Conservation (phyloP, 108 stramenopile genomes). For the Mayamaea pseudoterrestris region DNA sequence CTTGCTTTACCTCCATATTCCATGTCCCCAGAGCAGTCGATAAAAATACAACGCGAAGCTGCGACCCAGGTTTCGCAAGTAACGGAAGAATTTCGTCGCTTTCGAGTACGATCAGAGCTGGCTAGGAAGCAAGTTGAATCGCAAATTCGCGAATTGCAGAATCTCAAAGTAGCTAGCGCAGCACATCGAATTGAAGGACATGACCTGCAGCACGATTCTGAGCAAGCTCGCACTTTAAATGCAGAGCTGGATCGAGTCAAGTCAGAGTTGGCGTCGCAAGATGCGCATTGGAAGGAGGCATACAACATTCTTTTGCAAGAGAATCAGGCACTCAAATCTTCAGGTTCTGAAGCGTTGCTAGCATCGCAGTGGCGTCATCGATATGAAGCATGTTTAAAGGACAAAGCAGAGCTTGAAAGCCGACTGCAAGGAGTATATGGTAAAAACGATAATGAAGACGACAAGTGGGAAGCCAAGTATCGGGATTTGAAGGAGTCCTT, state of each 20-base stretch:
- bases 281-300: conserved; percentile 81
- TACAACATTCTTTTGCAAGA: conserved; percentile 72
- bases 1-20: conserved; percentile 64
- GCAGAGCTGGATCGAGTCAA: conserved; percentile 32
- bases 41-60: conserved; percentile 43
- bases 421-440: conserved; percentile 43
- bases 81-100: conserved; percentile 77
- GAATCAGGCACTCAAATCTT: conserved; percentile 69
- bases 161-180: conserved; percentile 49
- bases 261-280: conserved; percentile 64
- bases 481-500: conserved; percentile 84
- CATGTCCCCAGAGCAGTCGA: conserved; percentile 68
- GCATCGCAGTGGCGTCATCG: conserved; percentile 90
- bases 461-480: conserved; percentile 79
- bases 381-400: conserved; percentile 70
- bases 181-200: conserved; percentile 56
- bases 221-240: too few relatives aligned
- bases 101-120: conserved; percentile 77
- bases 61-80: conserved; percentile 42
- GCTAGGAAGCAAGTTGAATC: conserved; percentile 65
- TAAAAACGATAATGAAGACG: conserved; percentile 21
- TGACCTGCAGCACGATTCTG: conserved; percentile 2
- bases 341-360: conserved; percentile 77
- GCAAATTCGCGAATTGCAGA: conserved; percentile 68
- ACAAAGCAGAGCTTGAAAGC: conserved; percentile 66